Evolutionary conservation across 78 protist species (phyloP).

Genomic region (Andalucia godoyi): DNA sequence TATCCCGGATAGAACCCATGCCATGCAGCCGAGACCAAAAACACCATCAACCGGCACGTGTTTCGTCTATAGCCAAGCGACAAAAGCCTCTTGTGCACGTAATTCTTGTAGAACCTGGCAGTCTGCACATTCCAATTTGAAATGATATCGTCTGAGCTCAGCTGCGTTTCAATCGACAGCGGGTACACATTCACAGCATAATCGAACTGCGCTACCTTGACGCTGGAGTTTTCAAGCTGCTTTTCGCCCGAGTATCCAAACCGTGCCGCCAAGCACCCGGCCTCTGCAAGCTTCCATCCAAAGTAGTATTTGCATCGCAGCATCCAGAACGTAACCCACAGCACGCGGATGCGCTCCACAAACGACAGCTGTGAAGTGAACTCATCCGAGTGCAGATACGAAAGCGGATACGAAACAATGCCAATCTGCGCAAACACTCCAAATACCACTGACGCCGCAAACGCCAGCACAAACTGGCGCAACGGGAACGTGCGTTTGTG

Average conservation of each 20-base stretch:
- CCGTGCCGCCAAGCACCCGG: no score
- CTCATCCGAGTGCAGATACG: not conserved
- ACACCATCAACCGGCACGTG: not conserved
- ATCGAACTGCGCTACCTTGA: not conserved
- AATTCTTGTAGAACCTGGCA: not conserved
- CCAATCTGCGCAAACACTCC: no score
- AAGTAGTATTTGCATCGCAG: no score
- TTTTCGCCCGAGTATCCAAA: no score
- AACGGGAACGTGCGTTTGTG: not conserved
- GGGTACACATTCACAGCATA: not conserved
- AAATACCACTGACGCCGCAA: no score
- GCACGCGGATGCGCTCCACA: not conserved
- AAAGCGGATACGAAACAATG: not conserved
- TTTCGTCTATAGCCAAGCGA: not conserved
- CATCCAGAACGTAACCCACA: no score
- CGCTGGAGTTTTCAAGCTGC: not conserved
- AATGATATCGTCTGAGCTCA: not conserved
- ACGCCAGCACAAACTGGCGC: not conserved
- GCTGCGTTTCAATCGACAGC: not conserved
- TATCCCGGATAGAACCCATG: slow-evolving; percentile 9
- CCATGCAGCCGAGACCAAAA: not conserved
- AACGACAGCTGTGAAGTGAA: not conserved
- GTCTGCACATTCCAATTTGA: not conserved
- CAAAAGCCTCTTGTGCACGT: not conserved
- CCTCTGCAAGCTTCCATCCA: no score